Conservation (phyloP, 169 alveolate genomes). For the Plasmodium billcollinsi region DNA sequence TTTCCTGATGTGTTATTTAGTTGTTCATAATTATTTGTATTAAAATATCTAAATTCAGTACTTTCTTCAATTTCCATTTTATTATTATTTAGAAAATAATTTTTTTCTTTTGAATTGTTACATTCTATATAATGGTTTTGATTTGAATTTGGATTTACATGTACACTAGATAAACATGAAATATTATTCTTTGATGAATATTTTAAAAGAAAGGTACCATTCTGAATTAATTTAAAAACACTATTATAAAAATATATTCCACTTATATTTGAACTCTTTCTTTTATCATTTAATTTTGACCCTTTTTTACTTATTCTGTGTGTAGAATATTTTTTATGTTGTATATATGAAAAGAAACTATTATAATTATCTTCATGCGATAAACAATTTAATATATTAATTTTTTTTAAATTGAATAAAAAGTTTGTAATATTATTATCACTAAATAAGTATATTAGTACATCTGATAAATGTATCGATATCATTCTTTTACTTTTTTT, state of each 20-base stretch:
- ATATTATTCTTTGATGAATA: constrained; percentile 11
- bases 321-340: background rate
- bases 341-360: background rate
- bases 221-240: constrained; percentile 32
- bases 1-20: constrained; percentile 1
- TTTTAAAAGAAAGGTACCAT: constrained; percentile 24
- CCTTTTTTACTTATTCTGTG: constrained; percentile 13
- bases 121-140: background rate
- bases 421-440: constrained; percentile 9
- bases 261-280: background rate
- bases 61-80: background rate
- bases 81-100: background rate
- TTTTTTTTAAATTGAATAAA: constrained; percentile 28
- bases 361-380: constrained; percentile 1
- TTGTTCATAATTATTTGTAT: constrained; percentile 1
- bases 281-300: constrained; percentile 19
- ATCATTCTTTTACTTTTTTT: constrained; percentile 55
- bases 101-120: background rate
- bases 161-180: background rate
- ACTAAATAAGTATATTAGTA: constrained; percentile 7
- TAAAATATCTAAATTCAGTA: constrained; percentile 4
- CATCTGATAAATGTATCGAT: constrained; percentile 37
- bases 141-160: background rate
- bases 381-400: constrained; percentile 34
- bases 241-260: constrained; percentile 41